Evolutionary conservation across 176 grass and related monocot species (phyloP).

Genomic region (Oryza longistaminata): DNA sequence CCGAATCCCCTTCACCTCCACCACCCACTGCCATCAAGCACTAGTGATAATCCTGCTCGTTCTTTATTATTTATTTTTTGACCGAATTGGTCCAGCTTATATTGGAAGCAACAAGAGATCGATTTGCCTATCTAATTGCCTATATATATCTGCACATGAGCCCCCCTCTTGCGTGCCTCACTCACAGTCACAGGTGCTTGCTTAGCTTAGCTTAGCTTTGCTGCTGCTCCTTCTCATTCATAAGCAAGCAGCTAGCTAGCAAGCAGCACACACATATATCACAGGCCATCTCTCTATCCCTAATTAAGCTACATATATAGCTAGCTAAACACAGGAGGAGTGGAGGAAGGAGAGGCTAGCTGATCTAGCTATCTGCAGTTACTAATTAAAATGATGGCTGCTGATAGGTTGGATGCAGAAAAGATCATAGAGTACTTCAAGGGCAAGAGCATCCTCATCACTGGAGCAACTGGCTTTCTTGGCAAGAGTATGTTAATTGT

Average conservation of each 20-base stretch:
- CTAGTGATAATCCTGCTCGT: no score
- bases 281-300: neutral
- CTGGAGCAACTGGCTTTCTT: slow-evolving; percentile 83
- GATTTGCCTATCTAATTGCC: neutral
- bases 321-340: neutral
- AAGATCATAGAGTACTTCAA: slow-evolving; percentile 69
- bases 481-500: slow-evolving; percentile 62
- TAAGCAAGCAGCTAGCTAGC: neutral
- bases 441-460: slow-evolving; percentile 79
- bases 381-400: slow-evolving; percentile 2
- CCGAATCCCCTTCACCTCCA: no score
- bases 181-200: neutral
- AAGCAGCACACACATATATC: neutral
- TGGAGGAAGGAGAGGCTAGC: neutral
- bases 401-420: slow-evolving; percentile 54
- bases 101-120: neutral
- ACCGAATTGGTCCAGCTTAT: neutral
- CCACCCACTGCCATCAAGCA: no score
- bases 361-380: neutral
- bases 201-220: neutral
- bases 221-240: neutral
- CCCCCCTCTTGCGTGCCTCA: neutral
- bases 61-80: neutral
- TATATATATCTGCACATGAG: neutral
- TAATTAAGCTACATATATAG: neutral